A percentile compares a stretch with the other conserved stretches of the same genome.
Evolutionary conservation across 2,329 filamentous ascomycete genomes (phyloP).

Genomic region (Septoria linicola): DNA sequence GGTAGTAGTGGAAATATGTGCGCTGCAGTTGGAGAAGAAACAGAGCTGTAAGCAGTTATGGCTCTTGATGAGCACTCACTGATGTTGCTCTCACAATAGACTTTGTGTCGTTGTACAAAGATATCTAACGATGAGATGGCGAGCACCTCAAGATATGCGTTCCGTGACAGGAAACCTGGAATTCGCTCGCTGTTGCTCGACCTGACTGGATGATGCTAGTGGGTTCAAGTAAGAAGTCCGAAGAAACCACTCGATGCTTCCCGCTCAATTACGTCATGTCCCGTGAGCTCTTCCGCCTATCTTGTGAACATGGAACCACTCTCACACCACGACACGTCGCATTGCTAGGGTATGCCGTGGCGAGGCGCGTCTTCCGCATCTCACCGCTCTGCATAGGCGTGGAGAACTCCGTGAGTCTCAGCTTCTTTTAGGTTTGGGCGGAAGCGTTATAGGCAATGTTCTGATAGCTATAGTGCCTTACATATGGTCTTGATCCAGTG

Average conservation of each 20-base stretch:
- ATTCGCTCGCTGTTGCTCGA: conserved; percentile 5
- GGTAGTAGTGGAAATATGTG: conserved; percentile 7
- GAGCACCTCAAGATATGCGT: conserved; percentile 13
- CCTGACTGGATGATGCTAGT: conserved; percentile 9
- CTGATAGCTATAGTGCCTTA: too few species aligned
- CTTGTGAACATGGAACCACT: too few species aligned
- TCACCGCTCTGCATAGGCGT: too few species aligned
- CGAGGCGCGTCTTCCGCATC: too few species aligned
- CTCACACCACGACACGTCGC: too few species aligned
- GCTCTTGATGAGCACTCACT: conserved; percentile 14
- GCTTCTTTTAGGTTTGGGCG: too few species aligned
- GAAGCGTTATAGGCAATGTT: too few species aligned
- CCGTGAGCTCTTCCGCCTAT: too few species aligned
- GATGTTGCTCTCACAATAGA: conserved; percentile 10
- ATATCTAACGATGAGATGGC: background rate
- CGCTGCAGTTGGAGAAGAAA: conserved; percentile 11
- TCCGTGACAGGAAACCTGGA: conserved; percentile 9
- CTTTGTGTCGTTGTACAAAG: background rate
- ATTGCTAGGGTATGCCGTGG: too few species aligned
- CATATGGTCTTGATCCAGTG: too few species aligned
- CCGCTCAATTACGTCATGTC: too few species aligned
- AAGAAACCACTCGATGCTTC: background rate
- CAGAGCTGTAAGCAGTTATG: conserved; percentile 6
- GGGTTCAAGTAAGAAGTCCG: background rate
- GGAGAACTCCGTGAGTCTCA: too few species aligned